phyloP scores from a whole-genome alignment of 2,329 filamentous ascomycete genomes.

The Aspergillus persii region DNA sequence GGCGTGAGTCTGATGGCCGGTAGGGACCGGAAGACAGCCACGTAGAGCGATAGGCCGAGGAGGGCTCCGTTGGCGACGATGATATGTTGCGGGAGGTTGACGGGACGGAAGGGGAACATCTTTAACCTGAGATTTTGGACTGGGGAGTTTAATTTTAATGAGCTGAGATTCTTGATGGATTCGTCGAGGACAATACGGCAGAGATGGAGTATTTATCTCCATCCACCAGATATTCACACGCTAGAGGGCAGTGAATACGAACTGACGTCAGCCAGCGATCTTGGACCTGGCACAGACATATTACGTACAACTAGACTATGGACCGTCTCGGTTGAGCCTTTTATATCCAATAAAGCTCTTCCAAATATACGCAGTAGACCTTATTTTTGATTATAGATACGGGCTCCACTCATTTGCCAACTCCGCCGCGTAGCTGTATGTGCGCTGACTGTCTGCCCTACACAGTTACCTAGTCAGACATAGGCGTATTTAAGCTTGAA shows the following conservation, averaged over 20 bases:
- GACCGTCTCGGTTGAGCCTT: too few relatives aligned
- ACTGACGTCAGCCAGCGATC: not conserved
- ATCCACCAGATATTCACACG: not conserved
- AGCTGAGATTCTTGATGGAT: not conserved
- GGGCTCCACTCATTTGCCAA: too few relatives aligned
- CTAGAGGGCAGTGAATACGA: not conserved
- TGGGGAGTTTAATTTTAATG: not conserved
- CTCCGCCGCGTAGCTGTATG: too few relatives aligned
- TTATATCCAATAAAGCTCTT: too few relatives aligned
- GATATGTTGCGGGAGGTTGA: not conserved
- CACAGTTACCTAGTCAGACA: too few relatives aligned
- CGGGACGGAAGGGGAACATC: slow-evolving; percentile 14
- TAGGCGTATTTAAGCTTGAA: too few relatives aligned
- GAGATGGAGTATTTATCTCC: not conserved
- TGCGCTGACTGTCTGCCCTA: too few relatives aligned
- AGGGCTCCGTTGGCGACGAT: not conserved
- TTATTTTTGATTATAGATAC: too few relatives aligned
- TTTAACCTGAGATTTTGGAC: too few relatives aligned
- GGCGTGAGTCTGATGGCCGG: not conserved
- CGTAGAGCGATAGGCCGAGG: not conserved
- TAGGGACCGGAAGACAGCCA: not conserved
- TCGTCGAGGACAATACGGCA: not conserved
- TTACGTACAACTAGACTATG: too few relatives aligned
- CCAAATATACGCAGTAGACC: too few relatives aligned
- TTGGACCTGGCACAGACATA: too few relatives aligned